These are phyloP conservation scores for Choiromyces venosus DNA, from an alignment of 495 filamentous ascomycete genomes.

Conservation along the genomic window DNA sequence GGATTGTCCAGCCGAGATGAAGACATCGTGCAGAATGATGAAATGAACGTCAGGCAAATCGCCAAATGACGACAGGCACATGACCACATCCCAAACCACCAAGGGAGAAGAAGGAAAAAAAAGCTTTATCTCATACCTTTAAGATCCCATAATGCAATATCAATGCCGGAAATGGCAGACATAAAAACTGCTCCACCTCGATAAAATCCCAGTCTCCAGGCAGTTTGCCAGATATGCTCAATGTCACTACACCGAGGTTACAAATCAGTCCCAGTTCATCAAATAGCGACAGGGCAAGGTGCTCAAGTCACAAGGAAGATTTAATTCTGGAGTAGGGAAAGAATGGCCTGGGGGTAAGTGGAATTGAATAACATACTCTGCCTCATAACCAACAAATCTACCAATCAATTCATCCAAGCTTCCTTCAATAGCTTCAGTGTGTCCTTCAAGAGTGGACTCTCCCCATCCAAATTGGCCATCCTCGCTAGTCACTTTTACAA, in stretches of 20 bases:
- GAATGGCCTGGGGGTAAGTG: not conserved
- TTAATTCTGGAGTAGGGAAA: not conserved
- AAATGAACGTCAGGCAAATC: constrained; percentile 18
- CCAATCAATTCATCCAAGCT: constrained; percentile 62
- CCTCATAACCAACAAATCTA: constrained; percentile 62
- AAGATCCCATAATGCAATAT: constrained; percentile 79
- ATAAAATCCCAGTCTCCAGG: constrained; percentile 68
- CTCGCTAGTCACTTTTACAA: constrained; percentile 68
- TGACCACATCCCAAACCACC: not conserved
- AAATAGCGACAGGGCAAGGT: not conserved
- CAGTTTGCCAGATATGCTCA: constrained; percentile 72
- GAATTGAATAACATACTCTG: constrained; percentile 52
- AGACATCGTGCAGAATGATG: constrained; percentile 14
- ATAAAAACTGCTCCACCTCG: constrained; percentile 79
- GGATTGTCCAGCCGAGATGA: constrained; percentile 26
- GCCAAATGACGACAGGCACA: constrained; percentile 1
- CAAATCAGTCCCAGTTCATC: constrained; percentile 17
- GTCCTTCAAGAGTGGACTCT: constrained; percentile 70
- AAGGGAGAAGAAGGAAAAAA: constrained; percentile 6
- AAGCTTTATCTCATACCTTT: constrained; percentile 46
- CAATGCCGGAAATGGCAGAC: constrained; percentile 71
- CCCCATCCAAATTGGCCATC: constrained; percentile 67
- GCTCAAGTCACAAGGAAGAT: not conserved
- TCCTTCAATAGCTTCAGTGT: constrained; percentile 70
- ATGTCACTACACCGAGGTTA: constrained; percentile 55